Evolutionary conservation across 2,329 filamentous ascomycete species (phyloP), one percentile per base, ranked within the genome.

Genomic region (Ascochyta pisi): DNA sequence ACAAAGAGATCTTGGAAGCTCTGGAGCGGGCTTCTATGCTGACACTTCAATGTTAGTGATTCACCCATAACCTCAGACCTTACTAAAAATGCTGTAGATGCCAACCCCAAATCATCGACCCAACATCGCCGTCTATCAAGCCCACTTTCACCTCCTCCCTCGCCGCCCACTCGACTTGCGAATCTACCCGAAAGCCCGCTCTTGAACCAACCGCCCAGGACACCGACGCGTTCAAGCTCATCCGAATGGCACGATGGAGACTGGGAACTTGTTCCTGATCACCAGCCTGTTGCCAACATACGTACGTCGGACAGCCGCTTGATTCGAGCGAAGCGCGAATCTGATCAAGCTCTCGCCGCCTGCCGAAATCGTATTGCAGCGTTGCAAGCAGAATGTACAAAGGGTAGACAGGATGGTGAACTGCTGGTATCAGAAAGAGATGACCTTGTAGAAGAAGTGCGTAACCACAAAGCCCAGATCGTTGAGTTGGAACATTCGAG

Each of bases 251-350:
- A 67, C 23, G 64, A 63, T 27, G 52, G 56, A 34, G 60, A 69
- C 22, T 66, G 63, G 54, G 62, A 64, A 45, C 55, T 67, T 16
- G 15, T 52, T 13, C 44, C 54, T 23, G 39, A 39, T 7, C 22
- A 44, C 26, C 34, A 43, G 19, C 29, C 24, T 26, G 27, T 48
- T 12, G 23, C 49, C 19, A 68, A 74, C 15, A 64, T 72, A 39
- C 68, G 69, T 7, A 74, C 72, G 1, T 66, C 67, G 8, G 69
- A 76, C 33, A 70, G 68, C 37, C 70, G 72, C 12, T 58, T 76
- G 33, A 71, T 75, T 54, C 68, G 65, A 41, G 74, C 73, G 23
- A 76, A 76, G 51, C 68, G 65, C 24, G 72, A 75, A 53, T 76
- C 73, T 4, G 71, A 76, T 23, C 70, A 68, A 44, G 74, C 74